These are phyloP conservation scores for Eremothecium cymbalariae DNA, from an alignment of 1,139 yeast genomes.

Conservation along the genomic window DNA sequence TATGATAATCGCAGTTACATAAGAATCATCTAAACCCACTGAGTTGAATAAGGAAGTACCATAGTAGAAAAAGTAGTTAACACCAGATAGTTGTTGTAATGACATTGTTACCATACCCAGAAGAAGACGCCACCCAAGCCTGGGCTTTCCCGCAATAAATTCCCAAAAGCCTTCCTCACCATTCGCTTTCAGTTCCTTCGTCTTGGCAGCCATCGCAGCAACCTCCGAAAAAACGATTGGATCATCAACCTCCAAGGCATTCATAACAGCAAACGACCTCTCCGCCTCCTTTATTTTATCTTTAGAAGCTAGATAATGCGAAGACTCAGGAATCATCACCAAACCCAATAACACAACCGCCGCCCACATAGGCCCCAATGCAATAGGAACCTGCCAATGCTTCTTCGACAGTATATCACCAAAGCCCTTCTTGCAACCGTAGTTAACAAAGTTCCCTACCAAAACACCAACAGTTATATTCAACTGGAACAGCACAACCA, in stretches of 20 bases:
- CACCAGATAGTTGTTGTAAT: conserved; percentile 55
- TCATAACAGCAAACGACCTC: conserved; percentile 41
- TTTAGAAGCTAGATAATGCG: conserved; percentile 39
- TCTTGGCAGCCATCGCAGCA: conserved; percentile 33
- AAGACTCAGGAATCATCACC: conserved; percentile 46
- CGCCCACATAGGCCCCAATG: conserved; percentile 43
- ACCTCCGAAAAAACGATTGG: conserved; percentile 39
- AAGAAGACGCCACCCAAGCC: conserved; percentile 40
- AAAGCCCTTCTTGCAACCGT: conserved; percentile 41
- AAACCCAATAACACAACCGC: conserved; percentile 40
- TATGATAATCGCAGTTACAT: conserved; percentile 52
- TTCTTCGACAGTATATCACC: too few species aligned
- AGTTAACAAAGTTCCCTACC: conserved; percentile 46
- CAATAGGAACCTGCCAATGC: conserved; percentile 43
- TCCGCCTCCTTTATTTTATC: conserved; percentile 33
- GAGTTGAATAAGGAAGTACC: conserved; percentile 46
- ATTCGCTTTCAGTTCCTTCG: conserved; percentile 1
- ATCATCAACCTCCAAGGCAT: conserved; percentile 38
- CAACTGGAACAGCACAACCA: conserved; percentile 50
- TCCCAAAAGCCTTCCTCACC: conserved; percentile 33
- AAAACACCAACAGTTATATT: conserved; percentile 49
- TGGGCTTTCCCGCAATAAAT: conserved; percentile 41
- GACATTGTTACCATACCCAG: conserved; percentile 48
- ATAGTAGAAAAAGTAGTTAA: conserved; percentile 48
- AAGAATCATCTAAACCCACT: conserved; percentile 41